Percentiles rank a stretch among this genome's conserved stretches.
Evolutionary conservation across 257 asterid genomes (phyloP).

Genomic region (Nicotiana tomentosiformis): DNA sequence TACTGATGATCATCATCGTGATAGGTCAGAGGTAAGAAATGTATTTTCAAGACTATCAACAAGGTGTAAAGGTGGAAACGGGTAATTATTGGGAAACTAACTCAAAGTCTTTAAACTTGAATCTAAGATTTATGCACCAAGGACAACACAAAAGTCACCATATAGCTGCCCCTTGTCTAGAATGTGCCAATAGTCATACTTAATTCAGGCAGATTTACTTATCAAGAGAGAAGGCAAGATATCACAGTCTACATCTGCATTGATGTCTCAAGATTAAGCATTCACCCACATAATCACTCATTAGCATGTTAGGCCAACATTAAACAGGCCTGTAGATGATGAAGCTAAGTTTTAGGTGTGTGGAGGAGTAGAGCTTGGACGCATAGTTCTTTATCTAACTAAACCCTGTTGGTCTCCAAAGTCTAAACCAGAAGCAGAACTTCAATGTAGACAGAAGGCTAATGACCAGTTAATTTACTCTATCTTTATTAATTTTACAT

Average conservation of each 20-base stretch:
- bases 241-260: not conserved
- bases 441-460: not conserved
- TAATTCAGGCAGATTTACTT: not conserved
- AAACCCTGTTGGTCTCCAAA: not conserved
- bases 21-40: not conserved
- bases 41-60: not conserved
- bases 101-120: not conserved
- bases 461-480: not conserved
- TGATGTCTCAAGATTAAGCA: not conserved
- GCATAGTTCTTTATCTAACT: not conserved
- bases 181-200: not conserved
- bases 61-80: not conserved
- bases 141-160: not conserved
- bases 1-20: slow-evolving; percentile 19
- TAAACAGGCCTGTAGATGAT: not conserved
- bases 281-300: not conserved
- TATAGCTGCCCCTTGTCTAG: not conserved
- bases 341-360: not conserved
- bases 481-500: not conserved
- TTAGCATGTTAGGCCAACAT: not conserved
- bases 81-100: not conserved
- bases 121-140: not conserved
- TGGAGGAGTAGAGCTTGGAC: not conserved
- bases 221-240: not conserved
- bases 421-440: not conserved